Base-by-base conservation (phyloP, 345 rosid genomes). In the Jatropha curcas region DNA sequence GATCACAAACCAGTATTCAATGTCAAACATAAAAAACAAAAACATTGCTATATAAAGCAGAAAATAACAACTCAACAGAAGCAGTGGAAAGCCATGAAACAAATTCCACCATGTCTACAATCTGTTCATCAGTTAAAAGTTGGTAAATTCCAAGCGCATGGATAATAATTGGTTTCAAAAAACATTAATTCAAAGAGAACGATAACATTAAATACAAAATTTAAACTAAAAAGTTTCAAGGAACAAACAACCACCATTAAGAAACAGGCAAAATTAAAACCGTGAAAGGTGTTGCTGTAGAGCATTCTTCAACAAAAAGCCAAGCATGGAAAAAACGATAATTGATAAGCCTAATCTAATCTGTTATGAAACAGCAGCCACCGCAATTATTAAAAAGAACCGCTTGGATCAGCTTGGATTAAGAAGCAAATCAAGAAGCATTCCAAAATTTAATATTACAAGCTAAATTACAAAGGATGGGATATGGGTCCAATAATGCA, bases 1-100 rank as follows among this genome's bases (percentile, higher is more conserved):
- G 79, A 70, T 70, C 63, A 69, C 63, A 69, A 76, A 52, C 45
- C 62, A 75, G 52, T 35, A 67, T 33, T 51, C 45, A 70, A 78
- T 5, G 59, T 48, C 56, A 62, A 79, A 48, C 68, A 71, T 20
- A 67, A 34, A 70, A 37, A 65, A 65, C 31, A 61, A 46, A 34
- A 34, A 46, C n/a, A 22, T 52, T 28, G 45, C 64, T 39, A 59
- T 60, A 27, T 30, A 58, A n/a, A 69, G 56, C 20, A 41, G 3
- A 64, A 51, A 37, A 55, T 25, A 56, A 28, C 19, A 69, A 60
- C 34, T 17, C n/a, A 60, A 75, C 3, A 67, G n/a, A 0, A 24
- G 46, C 7, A 46, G 20, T 12, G 11, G 27, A 51, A 51, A 68
- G 17, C 46, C 43, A 46, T 22, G 5, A 74, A 56, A 57, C 11